Evolutionary conservation across 2,329 filamentous ascomycete species (phyloP), one percentile per base, ranked within the genome.

Genomic region (Paecilomyces sp.): DNA sequence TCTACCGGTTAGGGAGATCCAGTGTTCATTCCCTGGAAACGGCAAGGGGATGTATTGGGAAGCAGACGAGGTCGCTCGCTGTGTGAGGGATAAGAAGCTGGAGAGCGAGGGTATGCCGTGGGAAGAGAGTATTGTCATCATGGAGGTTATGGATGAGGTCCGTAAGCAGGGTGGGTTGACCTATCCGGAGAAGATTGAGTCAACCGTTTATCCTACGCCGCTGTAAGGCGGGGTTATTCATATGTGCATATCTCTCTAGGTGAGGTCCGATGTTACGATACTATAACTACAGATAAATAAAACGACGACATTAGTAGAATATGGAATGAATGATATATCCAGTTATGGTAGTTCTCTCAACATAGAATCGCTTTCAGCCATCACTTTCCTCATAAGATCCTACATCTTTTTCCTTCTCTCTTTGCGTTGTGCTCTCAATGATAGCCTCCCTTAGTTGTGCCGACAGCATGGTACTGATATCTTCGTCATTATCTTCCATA

Each of bases 1-100:
- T 56, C 67, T 72, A 31, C 59, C 67, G 12, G 65, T 74, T 5
- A 66, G 67, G 55, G 71, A 77, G 50, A 70, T 76, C 65, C 72
- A 74, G 53, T 69, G 66, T 57, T 66, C 70, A 12, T 77, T 83
- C 60, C 84, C 85, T 30, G 82, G 80, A 13, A 76, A 80, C 66
- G 91, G 90, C 11, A 88, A 91, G 64, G 91, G 91, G 56, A 94
- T 95, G 90, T 94, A 91, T 77, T 93, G 88, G 88, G 89, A 92
- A 73, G 90, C 90, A 1, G 90, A 92, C 72, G 90, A 91, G 78
- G 88, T 85, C 64, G 90, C 88, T 30, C 81, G 87, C 54, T 90
- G 88, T 65, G 70, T 96, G 60, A 81, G 88, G 52, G 91, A 94
- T 71, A 90, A 91, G 24, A 86, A 85, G 76, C 83, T 87, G 68